phyloP scores from a whole-genome alignment of 2,329 filamentous ascomycete species.

The Fusarium phyllophilum region DNA sequence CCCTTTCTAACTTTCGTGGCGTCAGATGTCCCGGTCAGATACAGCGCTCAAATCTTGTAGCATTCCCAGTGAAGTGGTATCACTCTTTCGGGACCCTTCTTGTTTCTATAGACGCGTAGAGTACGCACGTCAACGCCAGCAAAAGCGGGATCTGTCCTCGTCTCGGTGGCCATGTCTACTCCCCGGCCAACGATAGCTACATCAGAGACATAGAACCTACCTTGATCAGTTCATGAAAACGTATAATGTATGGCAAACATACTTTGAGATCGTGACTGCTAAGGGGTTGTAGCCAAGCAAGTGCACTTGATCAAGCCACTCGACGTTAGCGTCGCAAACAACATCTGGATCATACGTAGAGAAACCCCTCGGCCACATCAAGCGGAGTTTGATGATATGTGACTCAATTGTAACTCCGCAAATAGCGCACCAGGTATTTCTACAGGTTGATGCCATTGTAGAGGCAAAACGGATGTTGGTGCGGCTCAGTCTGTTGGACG shows the following conservation, averaged over 20 bases:
- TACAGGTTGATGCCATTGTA: background rate
- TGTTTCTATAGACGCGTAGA: background rate
- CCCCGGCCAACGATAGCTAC: background rate
- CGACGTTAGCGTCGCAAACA: background rate
- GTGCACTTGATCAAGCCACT: background rate
- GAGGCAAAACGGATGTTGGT: background rate
- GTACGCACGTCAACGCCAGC: background rate
- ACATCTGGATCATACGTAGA: background rate
- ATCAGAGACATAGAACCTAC: background rate
- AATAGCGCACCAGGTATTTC: background rate
- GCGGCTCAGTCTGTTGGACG: no score
- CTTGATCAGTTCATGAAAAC: background rate
- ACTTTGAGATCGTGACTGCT: background rate
- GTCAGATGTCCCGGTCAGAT: background rate
- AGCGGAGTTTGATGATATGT: background rate
- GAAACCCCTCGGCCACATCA: accelerated
- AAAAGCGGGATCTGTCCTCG: background rate
- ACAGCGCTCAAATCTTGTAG: background rate
- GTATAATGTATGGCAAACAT: accelerated
- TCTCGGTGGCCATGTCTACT: background rate
- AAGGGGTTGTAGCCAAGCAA: background rate
- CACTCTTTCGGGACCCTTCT: background rate
- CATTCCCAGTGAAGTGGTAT: background rate
- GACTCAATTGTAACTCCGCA: background rate
- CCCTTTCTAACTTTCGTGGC: background rate